These are phyloP conservation scores for Chalaropsis ovoidea DNA, from an alignment of 2,329 filamentous ascomycete species.

Conservation along the genomic window DNA sequence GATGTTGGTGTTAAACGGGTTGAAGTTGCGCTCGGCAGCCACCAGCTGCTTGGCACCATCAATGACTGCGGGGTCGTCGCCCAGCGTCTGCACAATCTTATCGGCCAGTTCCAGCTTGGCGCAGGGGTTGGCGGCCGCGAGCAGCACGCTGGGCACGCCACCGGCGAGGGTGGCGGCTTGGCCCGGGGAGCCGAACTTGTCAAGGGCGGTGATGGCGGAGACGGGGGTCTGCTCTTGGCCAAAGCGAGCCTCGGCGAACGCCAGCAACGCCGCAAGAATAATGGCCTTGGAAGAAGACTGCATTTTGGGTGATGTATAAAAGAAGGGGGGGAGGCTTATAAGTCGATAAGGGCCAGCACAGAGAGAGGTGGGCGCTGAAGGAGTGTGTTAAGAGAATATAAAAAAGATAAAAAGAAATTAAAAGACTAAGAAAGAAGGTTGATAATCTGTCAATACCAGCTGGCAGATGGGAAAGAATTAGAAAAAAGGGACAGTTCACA, in stretches of 20 bases:
- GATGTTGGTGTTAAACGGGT: conserved; percentile 50
- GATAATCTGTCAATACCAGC: conserved; percentile 12
- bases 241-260: conserved; percentile 47
- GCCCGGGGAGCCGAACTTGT: conserved; percentile 47
- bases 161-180: conserved; percentile 55
- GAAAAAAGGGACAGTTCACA: conserved; percentile 20
- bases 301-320: conserved; percentile 33
- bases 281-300: conserved; percentile 34
- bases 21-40: conserved; percentile 57
- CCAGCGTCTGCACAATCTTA: conserved; percentile 51
- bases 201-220: conserved; percentile 43
- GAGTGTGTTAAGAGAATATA: conserved; percentile 35
- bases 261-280: conserved; percentile 36
- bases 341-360: conserved; percentile 2
- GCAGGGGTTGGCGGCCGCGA: conserved; percentile 56
- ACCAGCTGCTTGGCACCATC: conserved; percentile 53
- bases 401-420: conserved; percentile 29
- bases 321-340: conserved; percentile 1
- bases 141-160: conserved; percentile 49
- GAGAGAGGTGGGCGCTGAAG: conserved; percentile 29
- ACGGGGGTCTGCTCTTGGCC: conserved; percentile 54
- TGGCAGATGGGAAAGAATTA: conserved; percentile 14
- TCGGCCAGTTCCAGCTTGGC: conserved; percentile 57
- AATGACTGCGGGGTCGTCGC: conserved; percentile 49
- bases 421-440: conserved; percentile 27